A percentile compares a stretch with the other conserved stretches of the same genome.
Evolutionary conservation across 1,284 basidiomycete species (phyloP).

Genomic region (Apiotrichum gracile): DNA sequence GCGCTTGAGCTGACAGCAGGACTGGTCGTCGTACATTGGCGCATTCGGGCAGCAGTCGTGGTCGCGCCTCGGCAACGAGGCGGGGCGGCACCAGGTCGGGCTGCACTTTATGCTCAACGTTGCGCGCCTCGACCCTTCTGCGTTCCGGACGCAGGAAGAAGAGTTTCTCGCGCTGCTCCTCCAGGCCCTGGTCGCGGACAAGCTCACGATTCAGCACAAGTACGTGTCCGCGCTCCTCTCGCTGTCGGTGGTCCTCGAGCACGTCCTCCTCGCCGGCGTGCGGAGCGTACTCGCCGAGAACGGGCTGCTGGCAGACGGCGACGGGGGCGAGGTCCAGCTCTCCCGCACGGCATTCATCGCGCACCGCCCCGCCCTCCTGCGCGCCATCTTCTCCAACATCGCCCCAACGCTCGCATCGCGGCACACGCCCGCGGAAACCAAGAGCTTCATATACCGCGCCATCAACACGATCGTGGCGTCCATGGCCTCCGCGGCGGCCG

Average conservation of each 20-base stretch:
- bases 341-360: slow-evolving; percentile 23
- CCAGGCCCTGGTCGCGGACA: slow-evolving; percentile 54
- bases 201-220: slow-evolving; percentile 57
- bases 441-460: slow-evolving; percentile 40
- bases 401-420: slow-evolving; percentile 20
- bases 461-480: slow-evolving; percentile 33
- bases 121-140: slow-evolving; percentile 58
- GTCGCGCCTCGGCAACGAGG: slow-evolving; percentile 55
- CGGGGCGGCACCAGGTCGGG: slow-evolving; percentile 57
- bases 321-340: neutral
- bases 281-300: neutral
- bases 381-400: slow-evolving; percentile 22
- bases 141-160: slow-evolving; percentile 54
- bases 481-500: slow-evolving; percentile 5
- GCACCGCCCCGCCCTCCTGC: slow-evolving; percentile 16
- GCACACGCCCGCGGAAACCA: slow-evolving; percentile 21
- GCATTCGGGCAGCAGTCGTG: slow-evolving; percentile 57
- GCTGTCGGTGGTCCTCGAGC: slow-evolving; percentile 23
- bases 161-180: slow-evolving; percentile 58
- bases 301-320: neutral
- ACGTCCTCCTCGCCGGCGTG: slow-evolving; percentile 28
- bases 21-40: slow-evolving; percentile 61
- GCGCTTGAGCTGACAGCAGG: slow-evolving; percentile 42
- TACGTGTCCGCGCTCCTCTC: slow-evolving; percentile 51
- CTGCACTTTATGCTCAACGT: slow-evolving; percentile 64